Evolutionary conservation across 305 asterid species (phyloP).

Genomic region (Andrographis paniculata): DNA sequence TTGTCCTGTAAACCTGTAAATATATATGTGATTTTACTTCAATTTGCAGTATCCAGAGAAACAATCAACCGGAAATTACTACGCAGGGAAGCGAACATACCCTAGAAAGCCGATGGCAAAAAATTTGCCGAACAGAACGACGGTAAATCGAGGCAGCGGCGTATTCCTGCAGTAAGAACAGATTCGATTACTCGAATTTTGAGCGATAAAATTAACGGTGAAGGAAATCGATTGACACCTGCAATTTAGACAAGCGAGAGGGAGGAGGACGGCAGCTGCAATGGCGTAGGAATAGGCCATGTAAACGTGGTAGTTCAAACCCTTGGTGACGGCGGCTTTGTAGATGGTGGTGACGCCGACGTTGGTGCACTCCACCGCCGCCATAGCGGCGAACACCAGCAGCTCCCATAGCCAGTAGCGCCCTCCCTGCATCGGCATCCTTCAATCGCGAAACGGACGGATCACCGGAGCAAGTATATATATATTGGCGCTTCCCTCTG

Average conservation of each 20-base stretch:
- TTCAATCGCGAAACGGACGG: too few relatives aligned
- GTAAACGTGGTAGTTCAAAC: slow-evolving; percentile 29
- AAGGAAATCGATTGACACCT: slow-evolving; percentile 9
- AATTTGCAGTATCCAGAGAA: too few relatives aligned
- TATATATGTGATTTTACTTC: neutral
- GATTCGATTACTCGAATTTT: neutral
- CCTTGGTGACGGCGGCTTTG: slow-evolving; percentile 35
- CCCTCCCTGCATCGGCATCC: too few relatives aligned
- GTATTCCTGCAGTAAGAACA: slow-evolving; percentile 19
- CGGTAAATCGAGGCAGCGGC: slow-evolving; percentile 25
- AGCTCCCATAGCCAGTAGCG: slow-evolving; percentile 18
- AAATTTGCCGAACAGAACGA: slow-evolving; percentile 20
- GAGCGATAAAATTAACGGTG: neutral
- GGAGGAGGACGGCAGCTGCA: slow-evolving; percentile 28
- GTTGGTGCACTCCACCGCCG: slow-evolving; percentile 25
- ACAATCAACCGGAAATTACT: neutral
- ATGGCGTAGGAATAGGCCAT: slow-evolving; percentile 31
- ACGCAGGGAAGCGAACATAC: slow-evolving; percentile 4
- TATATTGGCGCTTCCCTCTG: too few relatives aligned
- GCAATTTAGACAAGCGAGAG: slow-evolving; percentile 31
- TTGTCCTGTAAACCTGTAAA: slow-evolving; percentile 24
- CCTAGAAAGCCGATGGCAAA: slow-evolving; percentile 33
- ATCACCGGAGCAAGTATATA: too few relatives aligned
- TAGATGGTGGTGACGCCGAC: slow-evolving; percentile 31
- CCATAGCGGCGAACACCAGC: slow-evolving; percentile 29